These are phyloP conservation scores for Penicillium sp. DNA, from an alignment of 2,329 filamentous ascomycete genomes.

Conservation along the genomic window DNA sequence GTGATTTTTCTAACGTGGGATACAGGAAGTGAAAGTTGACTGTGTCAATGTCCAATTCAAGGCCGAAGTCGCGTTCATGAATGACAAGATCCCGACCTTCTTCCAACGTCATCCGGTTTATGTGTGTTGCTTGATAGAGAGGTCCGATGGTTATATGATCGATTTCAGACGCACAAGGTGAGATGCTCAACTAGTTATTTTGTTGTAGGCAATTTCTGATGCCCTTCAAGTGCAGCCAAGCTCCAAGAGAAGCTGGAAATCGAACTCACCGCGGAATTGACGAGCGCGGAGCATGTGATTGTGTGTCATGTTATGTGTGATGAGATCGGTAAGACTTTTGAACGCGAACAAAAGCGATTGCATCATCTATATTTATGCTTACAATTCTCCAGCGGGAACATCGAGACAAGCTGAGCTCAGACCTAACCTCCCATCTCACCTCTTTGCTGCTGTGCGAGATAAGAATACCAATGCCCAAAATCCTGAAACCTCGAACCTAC, in stretches of 20 bases:
- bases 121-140: slow-evolving; percentile 72
- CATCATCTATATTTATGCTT: slow-evolving; percentile 5
- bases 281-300: slow-evolving; percentile 57
- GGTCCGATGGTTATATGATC: slow-evolving; percentile 65
- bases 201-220: slow-evolving; percentile 20
- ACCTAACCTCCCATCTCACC: slow-evolving; percentile 48
- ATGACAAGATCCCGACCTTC: slow-evolving; percentile 58
- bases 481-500: background rate
- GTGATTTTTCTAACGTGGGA: slow-evolving; percentile 12
- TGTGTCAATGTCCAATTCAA: slow-evolving; percentile 62
- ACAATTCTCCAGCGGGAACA: slow-evolving; percentile 53
- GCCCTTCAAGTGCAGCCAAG: slow-evolving; percentile 56
- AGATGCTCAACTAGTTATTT: slow-evolving; percentile 5
- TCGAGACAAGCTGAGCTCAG: slow-evolving; percentile 54
- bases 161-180: slow-evolving; percentile 66
- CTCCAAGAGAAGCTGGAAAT: slow-evolving; percentile 63
- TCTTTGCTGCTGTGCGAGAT: slow-evolving; percentile 39
- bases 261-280: slow-evolving; percentile 59
- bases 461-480: background rate
- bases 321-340: slow-evolving; percentile 65
- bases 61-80: slow-evolving; percentile 69
- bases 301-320: slow-evolving; percentile 77
- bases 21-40: slow-evolving; percentile 35
- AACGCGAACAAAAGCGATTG: background rate
- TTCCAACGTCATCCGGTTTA: slow-evolving; percentile 68